A percentile compares a stretch with the other conserved stretches of the same genome.
phyloP scores from a whole-genome alignment of 768 basidiomycete genomes.

The Lactarius akahatsu region DNA sequence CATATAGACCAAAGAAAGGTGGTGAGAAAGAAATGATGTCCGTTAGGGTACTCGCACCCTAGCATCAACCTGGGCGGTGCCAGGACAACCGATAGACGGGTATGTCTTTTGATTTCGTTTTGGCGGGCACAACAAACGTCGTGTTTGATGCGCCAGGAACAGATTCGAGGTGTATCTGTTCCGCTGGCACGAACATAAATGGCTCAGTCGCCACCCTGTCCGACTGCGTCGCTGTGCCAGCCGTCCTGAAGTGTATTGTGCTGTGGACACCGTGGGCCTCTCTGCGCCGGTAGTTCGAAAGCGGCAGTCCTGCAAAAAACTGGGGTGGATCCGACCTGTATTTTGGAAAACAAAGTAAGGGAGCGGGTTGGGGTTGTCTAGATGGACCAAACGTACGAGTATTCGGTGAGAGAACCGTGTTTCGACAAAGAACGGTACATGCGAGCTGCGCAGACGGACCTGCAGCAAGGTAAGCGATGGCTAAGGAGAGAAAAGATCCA shows the following conservation, averaged over 20 bases:
- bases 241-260: background rate
- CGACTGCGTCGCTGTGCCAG: background rate
- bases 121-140: background rate
- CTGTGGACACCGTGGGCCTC: background rate
- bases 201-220: background rate
- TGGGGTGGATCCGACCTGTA: background rate
- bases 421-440: background rate
- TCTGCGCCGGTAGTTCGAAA: background rate
- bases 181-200: background rate
- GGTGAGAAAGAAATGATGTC: background rate
- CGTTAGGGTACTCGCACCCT: background rate
- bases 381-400: slow-evolving; percentile 10
- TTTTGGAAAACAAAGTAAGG: background rate
- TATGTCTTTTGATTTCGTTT: background rate
- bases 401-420: slow-evolving; percentile 17
- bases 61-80: background rate
- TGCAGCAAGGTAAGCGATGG: background rate
- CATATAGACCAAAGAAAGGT: background rate
- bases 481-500: no score
- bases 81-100: background rate
- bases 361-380: background rate
- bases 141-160: background rate
- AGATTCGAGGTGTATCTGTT: background rate
- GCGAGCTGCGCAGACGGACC: slow-evolving; percentile 10
- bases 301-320: no score